Percentiles rank a stretch among this genome's conserved stretches.
These are phyloP conservation scores for Coemansia sp. DNA, from an alignment of 192 early-diverging fungal species.

Conservation along the genomic window DNA sequence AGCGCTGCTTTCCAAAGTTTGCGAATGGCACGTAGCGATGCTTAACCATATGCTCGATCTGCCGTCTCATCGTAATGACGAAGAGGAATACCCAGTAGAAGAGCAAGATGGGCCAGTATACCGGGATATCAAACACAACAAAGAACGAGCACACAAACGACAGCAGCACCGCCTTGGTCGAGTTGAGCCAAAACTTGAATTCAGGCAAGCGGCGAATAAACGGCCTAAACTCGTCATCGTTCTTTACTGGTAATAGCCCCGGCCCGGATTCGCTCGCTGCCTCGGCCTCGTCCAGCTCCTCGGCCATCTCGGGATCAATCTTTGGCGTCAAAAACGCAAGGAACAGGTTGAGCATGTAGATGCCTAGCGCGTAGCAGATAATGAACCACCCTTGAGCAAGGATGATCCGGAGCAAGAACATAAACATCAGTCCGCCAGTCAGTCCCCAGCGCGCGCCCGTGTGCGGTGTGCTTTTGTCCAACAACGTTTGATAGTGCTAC, in stretches of 20 bases:
- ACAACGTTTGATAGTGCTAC: conserved; percentile 73
- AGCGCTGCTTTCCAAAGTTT: conserved; percentile 75
- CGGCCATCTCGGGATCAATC: conserved; percentile 75
- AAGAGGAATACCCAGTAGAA: conserved; percentile 95
- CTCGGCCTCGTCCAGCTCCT: conserved; percentile 51
- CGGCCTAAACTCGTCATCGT: conserved; percentile 94
- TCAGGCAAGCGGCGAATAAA: conserved; percentile 96
- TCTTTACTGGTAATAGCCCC: conserved; percentile 72
- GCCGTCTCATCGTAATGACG: conserved; percentile 92
- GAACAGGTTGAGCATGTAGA: conserved; percentile 93
- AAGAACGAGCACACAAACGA: conserved; percentile 87
- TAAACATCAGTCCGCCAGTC: conserved; percentile 58
- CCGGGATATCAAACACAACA: conserved; percentile 90
- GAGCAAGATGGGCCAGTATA: conserved; percentile 98
- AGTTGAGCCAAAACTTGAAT: conserved; percentile 96
- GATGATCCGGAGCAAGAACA: conserved; percentile 79
- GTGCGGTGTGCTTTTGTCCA: conserved; percentile 83
- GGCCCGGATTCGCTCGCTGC: conserved; percentile 54
- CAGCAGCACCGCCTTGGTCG: conserved; percentile 77
- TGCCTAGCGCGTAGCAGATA: conserved; percentile 90
- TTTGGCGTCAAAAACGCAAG: conserved; percentile 96
- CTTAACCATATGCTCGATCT: conserved; percentile 97
- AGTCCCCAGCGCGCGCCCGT: conserved; percentile 71
- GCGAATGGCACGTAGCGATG: conserved; percentile 84
- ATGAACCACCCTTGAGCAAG: conserved; percentile 92